Conservation (phyloP, 371 early-diverging fungal species). For the Dinochytrium kinnereticum region DNA sequence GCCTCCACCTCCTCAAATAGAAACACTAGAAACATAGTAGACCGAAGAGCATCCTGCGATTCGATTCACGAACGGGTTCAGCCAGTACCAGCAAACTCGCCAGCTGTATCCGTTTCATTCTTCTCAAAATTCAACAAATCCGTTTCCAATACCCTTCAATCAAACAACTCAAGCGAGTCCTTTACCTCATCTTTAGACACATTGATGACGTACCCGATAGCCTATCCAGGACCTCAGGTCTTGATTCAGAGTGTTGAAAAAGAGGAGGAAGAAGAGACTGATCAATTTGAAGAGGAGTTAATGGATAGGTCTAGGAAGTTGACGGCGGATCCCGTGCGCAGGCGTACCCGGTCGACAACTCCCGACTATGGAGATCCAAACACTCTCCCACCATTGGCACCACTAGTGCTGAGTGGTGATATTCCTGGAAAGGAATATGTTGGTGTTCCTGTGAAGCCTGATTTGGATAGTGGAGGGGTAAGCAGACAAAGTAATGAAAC, state of each 20-base stretch:
- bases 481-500: not conserved
- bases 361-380: conserved; percentile 20
- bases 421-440: not conserved
- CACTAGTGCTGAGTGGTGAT: conserved; percentile 15
- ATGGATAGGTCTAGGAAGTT: not conserved
- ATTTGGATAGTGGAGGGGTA: not conserved
- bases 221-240: not conserved
- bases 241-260: not conserved
- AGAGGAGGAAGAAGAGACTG: not conserved
- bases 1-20: not conserved
- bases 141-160: not conserved
- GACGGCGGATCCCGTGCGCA: not conserved
- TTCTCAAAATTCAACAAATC: conserved; percentile 14
- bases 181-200: not conserved
- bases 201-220: not conserved
- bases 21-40: not conserved
- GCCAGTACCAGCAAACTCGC: not conserved
- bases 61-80: not conserved
- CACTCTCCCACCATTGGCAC: conserved; percentile 23
- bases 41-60: conserved; percentile 1
- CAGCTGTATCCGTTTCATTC: not conserved
- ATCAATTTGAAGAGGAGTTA: not conserved
- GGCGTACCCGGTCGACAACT: conserved; percentile 12
- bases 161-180: conserved; percentile 6
- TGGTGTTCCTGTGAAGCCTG: conserved; percentile 2